phyloP scores from a whole-genome alignment of 2,329 filamentous ascomycete genomes.

The Trichoderma sp. region DNA sequence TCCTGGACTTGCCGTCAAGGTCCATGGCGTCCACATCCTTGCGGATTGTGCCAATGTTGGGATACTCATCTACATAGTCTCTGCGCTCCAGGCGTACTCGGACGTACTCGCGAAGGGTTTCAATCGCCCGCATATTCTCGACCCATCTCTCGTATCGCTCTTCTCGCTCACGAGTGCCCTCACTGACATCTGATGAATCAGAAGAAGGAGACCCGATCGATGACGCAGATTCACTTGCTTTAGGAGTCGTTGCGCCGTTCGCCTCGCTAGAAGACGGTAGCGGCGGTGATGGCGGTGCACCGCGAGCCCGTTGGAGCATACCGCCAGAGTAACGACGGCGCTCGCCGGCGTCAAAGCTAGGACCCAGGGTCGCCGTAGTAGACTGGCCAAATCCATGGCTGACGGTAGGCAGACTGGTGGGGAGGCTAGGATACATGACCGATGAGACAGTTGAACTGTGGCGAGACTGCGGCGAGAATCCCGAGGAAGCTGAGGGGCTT shows the following conservation, averaged over 20 bases:
- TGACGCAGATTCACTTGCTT: conserved; percentile 45
- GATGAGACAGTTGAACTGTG: conserved; percentile 61
- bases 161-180: conserved; percentile 57
- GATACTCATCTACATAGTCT: conserved; percentile 50
- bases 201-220: conserved; percentile 57
- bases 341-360: conserved; percentile 63
- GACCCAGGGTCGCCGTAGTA: conserved; percentile 70
- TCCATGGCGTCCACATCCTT: conserved; percentile 41
- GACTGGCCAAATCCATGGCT: conserved; percentile 70
- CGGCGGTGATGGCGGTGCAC: conserved; percentile 41
- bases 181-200: conserved; percentile 57
- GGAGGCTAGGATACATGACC: conserved; percentile 73
- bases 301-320: conserved; percentile 63
- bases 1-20: conserved; percentile 40
- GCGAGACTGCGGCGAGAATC: conserved; percentile 67
- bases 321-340: conserved; percentile 67
- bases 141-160: conserved; percentile 66
- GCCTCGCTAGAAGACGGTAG: conserved; percentile 34
- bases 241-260: conserved; percentile 47
- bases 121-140: conserved; percentile 66
- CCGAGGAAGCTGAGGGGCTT: conserved; percentile 64
- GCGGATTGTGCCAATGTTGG: conserved; percentile 25
- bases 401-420: conserved; percentile 58
- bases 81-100: conserved; percentile 57
- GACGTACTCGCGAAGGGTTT: conserved; percentile 61